Base-by-base conservation (phyloP, 768 basidiomycete genomes). In the Tubosaeta sp. region DNA sequence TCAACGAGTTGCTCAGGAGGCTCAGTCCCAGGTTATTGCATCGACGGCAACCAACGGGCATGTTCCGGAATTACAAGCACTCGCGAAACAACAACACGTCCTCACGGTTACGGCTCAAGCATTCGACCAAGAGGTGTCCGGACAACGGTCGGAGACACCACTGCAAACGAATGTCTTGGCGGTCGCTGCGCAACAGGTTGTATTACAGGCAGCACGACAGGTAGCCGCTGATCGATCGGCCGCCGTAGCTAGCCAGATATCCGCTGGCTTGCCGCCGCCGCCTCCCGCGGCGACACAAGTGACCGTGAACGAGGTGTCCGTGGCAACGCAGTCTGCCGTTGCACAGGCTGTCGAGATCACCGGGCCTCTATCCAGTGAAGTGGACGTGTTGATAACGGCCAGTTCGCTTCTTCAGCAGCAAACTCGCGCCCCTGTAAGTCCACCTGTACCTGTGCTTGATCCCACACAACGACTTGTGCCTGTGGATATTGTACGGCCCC, bases 31-130 rank as follows among this genome's bases (percentile, higher is more conserved):
- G 61, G 76, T 82, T 38, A 78, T 83, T 48, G 79, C 76, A 16
- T 72, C 76, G 18, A 71, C 75, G 21, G 70, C 68, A 25, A 74
- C 77, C n/a, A 76, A 73, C 46, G 72, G 72, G 29, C 67, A 71
- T 25, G 71, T 68, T 16, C 71, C 68, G 8, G 76, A 84, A 57
- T 65, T 87, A 11, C 80, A 86, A 61, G 82, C 82, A 22, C 79
- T 92, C 46, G 84, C 80, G 44, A 88, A 87, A 66, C 89, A 91
- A 71, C 88, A 87, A 60, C 82, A 89, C 57, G 86, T 91, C 50
- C 75, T 92, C 45, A 80, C 78, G 9, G 71, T 80, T 44, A 79
- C 90, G 3, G 86, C 88, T 13, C 76, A 86, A 57, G 90, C 88
- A 13, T 82, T 90, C 58, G 86, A 88, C 65, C 78, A 80, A 52